Evolutionary conservation across 768 basidiomycete genomes (phyloP).

Genomic region (Pleurotus giganteus): DNA sequence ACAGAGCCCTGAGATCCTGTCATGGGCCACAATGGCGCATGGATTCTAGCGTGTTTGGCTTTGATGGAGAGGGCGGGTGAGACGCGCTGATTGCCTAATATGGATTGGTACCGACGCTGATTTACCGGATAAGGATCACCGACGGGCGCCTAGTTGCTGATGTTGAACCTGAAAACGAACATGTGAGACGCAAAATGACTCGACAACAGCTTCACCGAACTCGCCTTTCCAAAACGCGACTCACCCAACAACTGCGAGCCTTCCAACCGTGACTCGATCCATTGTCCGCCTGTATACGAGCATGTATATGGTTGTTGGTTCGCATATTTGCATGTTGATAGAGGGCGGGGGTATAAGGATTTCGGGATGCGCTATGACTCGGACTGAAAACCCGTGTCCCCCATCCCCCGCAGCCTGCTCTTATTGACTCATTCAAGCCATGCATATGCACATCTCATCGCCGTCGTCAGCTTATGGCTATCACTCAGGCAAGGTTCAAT

Average conservation of each 20-base stretch:
- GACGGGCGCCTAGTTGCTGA: not conserved
- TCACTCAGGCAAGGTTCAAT: not conserved
- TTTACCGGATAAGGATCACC: conserved; percentile 7
- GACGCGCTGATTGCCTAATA: not conserved
- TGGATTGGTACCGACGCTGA: conserved; percentile 1
- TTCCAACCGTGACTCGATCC: conserved; percentile 5
- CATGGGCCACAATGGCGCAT: not conserved
- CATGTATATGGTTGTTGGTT: conserved; percentile 9
- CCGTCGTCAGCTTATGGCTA: conserved; percentile 7
- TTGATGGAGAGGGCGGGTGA: conserved; percentile 1
- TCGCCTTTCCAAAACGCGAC: conserved; percentile 3
- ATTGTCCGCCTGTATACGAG: conserved; percentile 8
- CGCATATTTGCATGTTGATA: conserved; percentile 11
- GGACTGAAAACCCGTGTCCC: not conserved
- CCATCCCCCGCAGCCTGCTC: not conserved
- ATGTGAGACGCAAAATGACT: conserved; percentile 3
- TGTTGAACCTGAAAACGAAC: not conserved
- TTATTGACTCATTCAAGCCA: conserved; percentile 6
- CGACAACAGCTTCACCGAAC: not conserved
- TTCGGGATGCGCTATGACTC: conserved; percentile 7
- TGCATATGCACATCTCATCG: conserved; percentile 7
- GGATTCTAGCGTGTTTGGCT: not conserved
- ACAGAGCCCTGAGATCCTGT: not conserved
- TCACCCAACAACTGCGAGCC: conserved; percentile 1
- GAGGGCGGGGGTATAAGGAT: conserved; percentile 3